phyloP scores from a whole-genome alignment of 2,329 filamentous ascomycete species.

The Aureobasidium subglaciale region DNA sequence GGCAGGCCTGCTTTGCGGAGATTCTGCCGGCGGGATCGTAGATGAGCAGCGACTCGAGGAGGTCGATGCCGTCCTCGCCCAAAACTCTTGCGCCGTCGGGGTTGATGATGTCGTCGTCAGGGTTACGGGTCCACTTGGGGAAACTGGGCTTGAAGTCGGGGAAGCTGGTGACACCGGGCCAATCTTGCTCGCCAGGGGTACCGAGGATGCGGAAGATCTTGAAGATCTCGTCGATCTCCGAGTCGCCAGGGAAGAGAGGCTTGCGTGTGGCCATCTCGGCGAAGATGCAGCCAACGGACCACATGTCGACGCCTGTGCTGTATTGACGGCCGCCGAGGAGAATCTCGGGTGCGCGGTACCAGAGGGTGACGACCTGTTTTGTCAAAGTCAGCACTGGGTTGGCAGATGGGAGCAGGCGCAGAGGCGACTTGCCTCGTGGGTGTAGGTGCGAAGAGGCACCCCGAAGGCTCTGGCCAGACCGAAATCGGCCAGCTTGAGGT shows the following conservation, averaged over 20 bases:
- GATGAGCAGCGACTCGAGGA: slow-evolving; percentile 65
- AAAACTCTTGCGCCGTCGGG: slow-evolving; percentile 46
- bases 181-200: slow-evolving; percentile 72
- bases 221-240: slow-evolving; percentile 90
- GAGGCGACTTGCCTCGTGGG: slow-evolving; percentile 61
- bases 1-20: slow-evolving; percentile 79
- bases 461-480: slow-evolving; percentile 88
- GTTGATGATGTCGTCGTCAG: slow-evolving; percentile 57
- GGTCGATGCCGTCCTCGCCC: slow-evolving; percentile 63
- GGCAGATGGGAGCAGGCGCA: background rate
- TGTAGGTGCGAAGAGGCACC: slow-evolving; percentile 84
- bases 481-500: slow-evolving; percentile 90
- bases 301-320: slow-evolving; percentile 92
- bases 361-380: slow-evolving; percentile 71
- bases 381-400: background rate
- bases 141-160: slow-evolving; percentile 90
- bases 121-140: slow-evolving; percentile 78
- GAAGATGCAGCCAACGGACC: slow-evolving; percentile 90
- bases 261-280: slow-evolving; percentile 95
- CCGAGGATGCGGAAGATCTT: slow-evolving; percentile 81
- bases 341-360: slow-evolving; percentile 89
- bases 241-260: slow-evolving; percentile 85
- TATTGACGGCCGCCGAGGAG: slow-evolving; percentile 85
- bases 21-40: slow-evolving; percentile 84
- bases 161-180: slow-evolving; percentile 91